These are phyloP conservation scores for Dothidotthia symphoricarpi DNA, from an alignment of 2,329 filamentous ascomycete species.

Conservation along the genomic window DNA sequence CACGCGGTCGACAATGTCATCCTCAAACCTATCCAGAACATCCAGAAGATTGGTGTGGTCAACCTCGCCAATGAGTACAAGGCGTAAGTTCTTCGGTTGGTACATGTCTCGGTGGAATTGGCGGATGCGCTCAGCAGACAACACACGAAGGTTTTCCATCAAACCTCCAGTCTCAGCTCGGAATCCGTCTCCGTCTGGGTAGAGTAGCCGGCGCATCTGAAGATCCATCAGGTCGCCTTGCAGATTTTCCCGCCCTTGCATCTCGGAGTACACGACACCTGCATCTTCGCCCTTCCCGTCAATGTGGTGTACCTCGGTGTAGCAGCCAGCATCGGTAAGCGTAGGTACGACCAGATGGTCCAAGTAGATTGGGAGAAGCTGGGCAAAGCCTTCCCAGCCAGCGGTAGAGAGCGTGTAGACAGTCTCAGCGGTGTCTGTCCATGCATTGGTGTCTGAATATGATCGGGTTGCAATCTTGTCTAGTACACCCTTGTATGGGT, in stretches of 20 bases:
- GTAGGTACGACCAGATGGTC: slow-evolving; percentile 92
- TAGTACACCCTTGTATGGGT: slow-evolving; percentile 90
- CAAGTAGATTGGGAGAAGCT: slow-evolving; percentile 89
- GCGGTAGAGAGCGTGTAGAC: slow-evolving; percentile 94
- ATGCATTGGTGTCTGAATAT: slow-evolving; percentile 93
- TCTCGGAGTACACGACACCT: slow-evolving; percentile 94
- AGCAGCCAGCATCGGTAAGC: slow-evolving; percentile 86
- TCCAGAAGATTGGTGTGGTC: slow-evolving; percentile 76
- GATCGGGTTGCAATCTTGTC: slow-evolving; percentile 92
- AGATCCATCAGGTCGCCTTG: slow-evolving; percentile 85
- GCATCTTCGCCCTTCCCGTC: slow-evolving; percentile 93
- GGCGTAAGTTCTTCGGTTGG: slow-evolving; percentile 89
- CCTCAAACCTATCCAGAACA: slow-evolving; percentile 85
- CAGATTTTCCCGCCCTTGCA: slow-evolving; percentile 91
- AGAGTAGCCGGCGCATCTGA: slow-evolving; percentile 73
- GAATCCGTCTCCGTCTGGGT: slow-evolving; percentile 87
- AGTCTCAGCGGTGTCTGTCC: slow-evolving; percentile 95
- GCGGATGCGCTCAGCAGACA: slow-evolving; percentile 89
- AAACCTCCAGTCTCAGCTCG: slow-evolving; percentile 98
- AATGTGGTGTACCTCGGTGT: slow-evolving; percentile 95
- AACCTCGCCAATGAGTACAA: slow-evolving; percentile 89
- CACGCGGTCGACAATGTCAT: slow-evolving; percentile 78
- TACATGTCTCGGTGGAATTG: slow-evolving; percentile 97
- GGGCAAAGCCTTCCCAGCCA: slow-evolving; percentile 94
- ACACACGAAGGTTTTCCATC: slow-evolving; percentile 82